Evolutionary conservation across 768 basidiomycete genomes (phyloP).

Genomic region (Xerocomellus chrysenteron): DNA sequence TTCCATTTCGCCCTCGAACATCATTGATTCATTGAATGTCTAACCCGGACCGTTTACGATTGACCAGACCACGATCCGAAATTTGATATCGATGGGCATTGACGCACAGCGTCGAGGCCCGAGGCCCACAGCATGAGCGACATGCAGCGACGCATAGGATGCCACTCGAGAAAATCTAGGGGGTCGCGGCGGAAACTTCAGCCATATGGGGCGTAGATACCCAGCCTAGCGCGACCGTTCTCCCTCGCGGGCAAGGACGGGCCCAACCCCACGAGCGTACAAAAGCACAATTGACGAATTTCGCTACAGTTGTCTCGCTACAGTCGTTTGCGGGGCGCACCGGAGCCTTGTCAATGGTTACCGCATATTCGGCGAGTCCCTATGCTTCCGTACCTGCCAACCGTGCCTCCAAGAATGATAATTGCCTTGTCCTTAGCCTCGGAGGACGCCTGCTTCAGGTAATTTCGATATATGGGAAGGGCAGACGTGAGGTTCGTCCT

Average conservation of each 20-base stretch:
- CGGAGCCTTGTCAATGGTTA: constrained; percentile 50
- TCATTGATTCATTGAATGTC: constrained; percentile 37
- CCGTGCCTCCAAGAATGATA: constrained; percentile 62
- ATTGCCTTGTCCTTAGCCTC: constrained; percentile 45
- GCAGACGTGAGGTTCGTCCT: constrained; percentile 60
- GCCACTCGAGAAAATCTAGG: too few species aligned
- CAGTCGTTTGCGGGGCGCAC: constrained; percentile 31
- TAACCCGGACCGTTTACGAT: constrained; percentile 54
- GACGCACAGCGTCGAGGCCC: too few species aligned
- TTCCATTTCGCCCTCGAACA: constrained; percentile 77
- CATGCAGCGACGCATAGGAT: too few species aligned
- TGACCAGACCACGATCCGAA: constrained; percentile 57
- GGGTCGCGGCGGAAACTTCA: too few species aligned
- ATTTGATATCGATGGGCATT: constrained; percentile 32
- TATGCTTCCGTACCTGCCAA: constrained; percentile 70
- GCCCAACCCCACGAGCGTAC: background rate
- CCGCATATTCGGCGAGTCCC: constrained; percentile 61
- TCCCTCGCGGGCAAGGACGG: too few species aligned
- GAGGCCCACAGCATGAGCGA: too few species aligned
- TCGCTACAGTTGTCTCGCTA: background rate
- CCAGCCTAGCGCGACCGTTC: constrained; percentile 31
- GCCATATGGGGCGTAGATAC: too few species aligned
- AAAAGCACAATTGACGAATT: background rate
- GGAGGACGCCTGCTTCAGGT: constrained; percentile 38
- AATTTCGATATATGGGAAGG: constrained; percentile 56